Evolutionary conservation across 202 grass and related monocot genomes (phyloP).

Genomic region (Panicum hallii): DNA sequence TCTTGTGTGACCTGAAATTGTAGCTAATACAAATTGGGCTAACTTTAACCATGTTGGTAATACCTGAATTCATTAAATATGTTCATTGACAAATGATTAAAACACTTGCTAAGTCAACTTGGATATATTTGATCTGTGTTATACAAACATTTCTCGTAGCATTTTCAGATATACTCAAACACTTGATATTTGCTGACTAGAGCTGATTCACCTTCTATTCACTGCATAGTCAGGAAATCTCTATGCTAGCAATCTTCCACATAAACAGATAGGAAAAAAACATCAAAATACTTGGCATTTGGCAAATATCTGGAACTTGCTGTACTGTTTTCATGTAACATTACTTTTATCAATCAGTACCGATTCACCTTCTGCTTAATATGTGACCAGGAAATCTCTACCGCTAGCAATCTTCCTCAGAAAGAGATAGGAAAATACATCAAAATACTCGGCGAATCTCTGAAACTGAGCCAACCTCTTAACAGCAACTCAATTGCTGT

Average conservation of each 20-base stretch:
- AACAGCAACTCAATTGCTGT: constrained; percentile 98
- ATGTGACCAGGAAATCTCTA: constrained; percentile 86
- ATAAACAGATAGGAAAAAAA: not conserved
- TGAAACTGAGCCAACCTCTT: constrained; percentile 95
- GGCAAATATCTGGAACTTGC: not conserved
- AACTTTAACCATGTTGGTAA: not conserved
- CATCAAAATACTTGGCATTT: not conserved
- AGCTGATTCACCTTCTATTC: not conserved
- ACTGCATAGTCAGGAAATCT: not conserved
- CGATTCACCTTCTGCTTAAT: constrained; percentile 15
- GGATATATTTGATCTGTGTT: not conserved
- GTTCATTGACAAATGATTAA: not conserved
- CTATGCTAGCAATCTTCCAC: not conserved
- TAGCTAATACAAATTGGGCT: not conserved
- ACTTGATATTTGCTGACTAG: not conserved
- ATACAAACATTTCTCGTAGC: not conserved
- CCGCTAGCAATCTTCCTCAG: constrained; percentile 97
- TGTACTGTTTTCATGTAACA: not conserved
- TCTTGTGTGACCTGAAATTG: not conserved
- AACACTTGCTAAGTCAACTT: not conserved
- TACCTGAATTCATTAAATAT: constrained; percentile 18
- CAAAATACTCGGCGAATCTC: constrained; percentile 93
- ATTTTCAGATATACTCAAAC: not conserved
- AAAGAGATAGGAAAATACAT: constrained; percentile 99
- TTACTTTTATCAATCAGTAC: constrained; percentile 8